Percentiles rank a stretch among this genome's conserved stretches.
Conservation (phyloP, 108 stramenopile species). For the Cylindrotheca fusiformis region DNA sequence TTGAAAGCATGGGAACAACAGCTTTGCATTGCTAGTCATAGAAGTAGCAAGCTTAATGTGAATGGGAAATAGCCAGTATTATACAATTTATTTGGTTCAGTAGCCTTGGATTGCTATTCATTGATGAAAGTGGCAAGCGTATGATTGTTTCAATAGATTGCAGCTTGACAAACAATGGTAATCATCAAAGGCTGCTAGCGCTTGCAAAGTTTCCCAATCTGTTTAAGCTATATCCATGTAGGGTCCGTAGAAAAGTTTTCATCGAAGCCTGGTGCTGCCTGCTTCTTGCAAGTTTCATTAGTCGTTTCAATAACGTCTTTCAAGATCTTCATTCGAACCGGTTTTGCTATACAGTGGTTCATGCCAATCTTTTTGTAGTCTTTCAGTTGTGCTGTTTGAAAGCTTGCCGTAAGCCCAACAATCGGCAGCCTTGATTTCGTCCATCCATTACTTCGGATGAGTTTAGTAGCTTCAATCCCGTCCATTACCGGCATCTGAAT, state of each 20-base stretch:
- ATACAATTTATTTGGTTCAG: too few relatives aligned
- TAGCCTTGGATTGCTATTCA: constrained; percentile 1
- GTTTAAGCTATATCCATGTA: too few relatives aligned
- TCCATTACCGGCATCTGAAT: background rate
- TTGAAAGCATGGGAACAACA: background rate
- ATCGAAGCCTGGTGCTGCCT: too few relatives aligned
- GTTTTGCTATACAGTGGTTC: constrained; percentile 39
- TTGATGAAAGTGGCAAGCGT: background rate
- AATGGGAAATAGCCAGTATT: too few relatives aligned
- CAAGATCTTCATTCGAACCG: constrained; percentile 25
- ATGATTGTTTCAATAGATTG: background rate
- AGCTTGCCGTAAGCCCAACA: constrained; percentile 45
- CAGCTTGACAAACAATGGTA: too few relatives aligned
- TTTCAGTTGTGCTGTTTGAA: constrained; percentile 10
- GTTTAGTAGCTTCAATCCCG: background rate
- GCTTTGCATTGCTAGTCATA: background rate
- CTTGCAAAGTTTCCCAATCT: too few relatives aligned
- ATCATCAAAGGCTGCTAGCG: too few relatives aligned
- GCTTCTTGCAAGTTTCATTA: too few relatives aligned
- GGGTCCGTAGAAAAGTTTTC: too few relatives aligned
- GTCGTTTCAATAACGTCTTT: too few relatives aligned
- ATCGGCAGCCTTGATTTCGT: constrained; percentile 18
- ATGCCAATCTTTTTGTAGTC: constrained; percentile 24
- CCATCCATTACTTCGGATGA: constrained; percentile 5
- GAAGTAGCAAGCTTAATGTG: background rate